Percentiles rank a stretch among this genome's conserved stretches.
Evolutionary conservation across 139 green algal genomes (phyloP).

Genomic region (Spirogloea muscicola): DNA sequence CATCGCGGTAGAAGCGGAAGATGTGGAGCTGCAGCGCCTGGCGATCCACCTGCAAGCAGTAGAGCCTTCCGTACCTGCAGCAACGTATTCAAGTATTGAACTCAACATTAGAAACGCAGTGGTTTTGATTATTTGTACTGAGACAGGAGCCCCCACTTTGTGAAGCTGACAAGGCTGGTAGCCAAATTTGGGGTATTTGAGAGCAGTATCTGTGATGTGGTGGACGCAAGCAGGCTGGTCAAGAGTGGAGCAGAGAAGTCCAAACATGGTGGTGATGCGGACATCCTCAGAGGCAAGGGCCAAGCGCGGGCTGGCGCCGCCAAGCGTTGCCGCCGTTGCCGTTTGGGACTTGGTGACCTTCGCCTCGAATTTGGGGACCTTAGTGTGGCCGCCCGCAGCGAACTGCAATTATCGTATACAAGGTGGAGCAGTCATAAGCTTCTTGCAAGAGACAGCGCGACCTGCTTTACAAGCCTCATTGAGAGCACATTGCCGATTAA

Average conservation of each 20-base stretch:
- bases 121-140: too few relatives aligned
- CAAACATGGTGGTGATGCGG: constrained; percentile 22
- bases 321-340: not conserved
- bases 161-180: too few relatives aligned
- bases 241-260: too few relatives aligned
- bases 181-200: too few relatives aligned
- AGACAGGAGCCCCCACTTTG: not conserved
- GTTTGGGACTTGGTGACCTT: constrained; percentile 6
- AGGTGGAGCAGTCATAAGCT: too few relatives aligned
- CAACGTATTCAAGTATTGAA: too few relatives aligned
- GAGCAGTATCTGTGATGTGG: too few relatives aligned
- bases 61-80: constrained; percentile 46
- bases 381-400: constrained; percentile 25
- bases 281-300: constrained; percentile 16
- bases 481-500: too few relatives aligned
- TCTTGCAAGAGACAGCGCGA: too few relatives aligned
- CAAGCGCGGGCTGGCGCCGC: not conserved
- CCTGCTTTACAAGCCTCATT: too few relatives aligned
- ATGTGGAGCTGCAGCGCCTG: constrained; percentile 35
- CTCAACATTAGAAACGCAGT: too few relatives aligned
- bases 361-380: constrained; percentile 41
- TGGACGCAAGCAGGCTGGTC: too few relatives aligned
- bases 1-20: constrained; percentile 47
- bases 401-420: constrained; percentile 27
- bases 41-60: constrained; percentile 50